These are phyloP conservation scores for Linnemannia exigua DNA, from an alignment of 192 early-diverging fungal genomes.

Conservation along the genomic window DNA sequence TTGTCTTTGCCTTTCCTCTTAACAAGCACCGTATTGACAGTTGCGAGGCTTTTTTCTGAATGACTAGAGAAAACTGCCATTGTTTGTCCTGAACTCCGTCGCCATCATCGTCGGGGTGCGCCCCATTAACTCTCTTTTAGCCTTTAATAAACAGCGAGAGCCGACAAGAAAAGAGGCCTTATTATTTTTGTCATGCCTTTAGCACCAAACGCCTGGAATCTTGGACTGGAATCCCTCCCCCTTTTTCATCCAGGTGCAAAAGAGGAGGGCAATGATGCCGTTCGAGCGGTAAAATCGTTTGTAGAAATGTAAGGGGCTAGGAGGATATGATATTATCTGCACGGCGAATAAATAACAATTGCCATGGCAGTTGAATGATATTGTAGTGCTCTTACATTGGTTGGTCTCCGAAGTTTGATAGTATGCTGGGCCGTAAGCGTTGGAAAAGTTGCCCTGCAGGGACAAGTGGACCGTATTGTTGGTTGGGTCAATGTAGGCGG, in stretches of 20 bases:
- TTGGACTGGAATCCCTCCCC: not conserved
- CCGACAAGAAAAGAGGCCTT: not conserved
- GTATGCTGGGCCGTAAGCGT: not conserved
- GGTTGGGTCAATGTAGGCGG: constrained; percentile 28
- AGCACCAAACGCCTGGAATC: not conserved
- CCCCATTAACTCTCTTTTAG: constrained; percentile 5
- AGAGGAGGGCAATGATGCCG: not conserved
- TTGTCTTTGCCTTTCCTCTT: not conserved
- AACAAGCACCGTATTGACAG: not conserved
- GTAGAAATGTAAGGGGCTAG: not conserved
- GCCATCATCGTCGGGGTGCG: not conserved
- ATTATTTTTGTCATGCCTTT: constrained; percentile 1
- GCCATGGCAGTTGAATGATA: not conserved
- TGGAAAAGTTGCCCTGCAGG: constrained; percentile 40
- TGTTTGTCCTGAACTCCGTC: not conserved
- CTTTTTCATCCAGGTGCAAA: not conserved
- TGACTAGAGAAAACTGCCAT: not conserved
- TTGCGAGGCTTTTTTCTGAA: no score
- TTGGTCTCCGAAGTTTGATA: constrained; percentile 32
- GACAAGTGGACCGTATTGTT: constrained; percentile 8
- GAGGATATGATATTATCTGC: not conserved
- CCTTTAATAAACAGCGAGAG: constrained; percentile 3
- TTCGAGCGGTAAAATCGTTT: not conserved
- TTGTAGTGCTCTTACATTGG: constrained; percentile 29
- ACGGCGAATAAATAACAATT: not conserved